Evolutionary conservation across 257 asterid species (phyloP).

Genomic region (Penstemon davidsonii): DNA sequence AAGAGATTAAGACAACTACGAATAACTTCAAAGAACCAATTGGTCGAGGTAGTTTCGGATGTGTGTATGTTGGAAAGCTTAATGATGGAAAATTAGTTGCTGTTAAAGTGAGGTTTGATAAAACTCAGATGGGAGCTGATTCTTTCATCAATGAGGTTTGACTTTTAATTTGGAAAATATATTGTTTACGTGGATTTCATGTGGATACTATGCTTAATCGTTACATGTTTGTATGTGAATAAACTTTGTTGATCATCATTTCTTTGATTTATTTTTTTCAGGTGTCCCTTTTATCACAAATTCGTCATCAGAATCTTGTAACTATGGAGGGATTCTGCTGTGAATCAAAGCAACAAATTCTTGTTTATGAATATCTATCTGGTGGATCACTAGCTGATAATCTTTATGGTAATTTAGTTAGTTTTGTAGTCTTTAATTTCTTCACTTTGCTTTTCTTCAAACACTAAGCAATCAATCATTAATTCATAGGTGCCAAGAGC

Average conservation of each 20-base stretch:
- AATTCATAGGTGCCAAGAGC: constrained; percentile 61
- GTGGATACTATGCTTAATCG: too few relatives aligned
- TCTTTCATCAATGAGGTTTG: constrained; percentile 89
- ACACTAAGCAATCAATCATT: constrained; percentile 11
- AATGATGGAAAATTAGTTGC: constrained; percentile 74
- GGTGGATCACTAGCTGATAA: constrained; percentile 87
- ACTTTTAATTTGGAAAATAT: background rate
- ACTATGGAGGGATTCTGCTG: constrained; percentile 87
- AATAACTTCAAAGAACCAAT: constrained; percentile 75
- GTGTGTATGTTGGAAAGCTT: constrained; percentile 78
- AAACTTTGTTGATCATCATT: background rate
- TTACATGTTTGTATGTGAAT: too few relatives aligned
- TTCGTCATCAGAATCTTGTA: constrained; percentile 78
- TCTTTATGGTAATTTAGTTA: constrained; percentile 60
- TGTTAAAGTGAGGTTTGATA: constrained; percentile 85
- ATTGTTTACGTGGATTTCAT: background rate
- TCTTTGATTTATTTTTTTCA: constrained; percentile 28
- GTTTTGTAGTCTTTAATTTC: background rate
- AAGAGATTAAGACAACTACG: constrained; percentile 78
- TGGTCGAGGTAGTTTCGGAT: constrained; percentile 93
- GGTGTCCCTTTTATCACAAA: constrained; percentile 80
- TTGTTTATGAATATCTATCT: constrained; percentile 77
- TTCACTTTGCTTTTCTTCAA: constrained; percentile 4
- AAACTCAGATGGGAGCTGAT: constrained; percentile 81
- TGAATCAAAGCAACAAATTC: constrained; percentile 87